phyloP scores from a whole-genome alignment of 164 flowering plant species.

The Stephania japonica region DNA sequence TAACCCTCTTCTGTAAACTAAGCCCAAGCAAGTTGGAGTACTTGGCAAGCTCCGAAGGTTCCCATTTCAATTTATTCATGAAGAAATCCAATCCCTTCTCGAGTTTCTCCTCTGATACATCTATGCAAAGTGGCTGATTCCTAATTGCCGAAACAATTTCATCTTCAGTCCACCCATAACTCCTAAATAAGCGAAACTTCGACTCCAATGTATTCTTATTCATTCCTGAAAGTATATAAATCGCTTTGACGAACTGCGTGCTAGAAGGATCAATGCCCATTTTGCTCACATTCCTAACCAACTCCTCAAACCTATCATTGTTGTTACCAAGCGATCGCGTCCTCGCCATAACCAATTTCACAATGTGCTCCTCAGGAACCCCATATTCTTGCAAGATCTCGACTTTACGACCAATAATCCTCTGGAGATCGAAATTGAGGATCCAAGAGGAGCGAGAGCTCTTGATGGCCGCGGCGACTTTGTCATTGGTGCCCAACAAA shows the following conservation, averaged over 20 bases:
- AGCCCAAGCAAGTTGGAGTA: background rate
- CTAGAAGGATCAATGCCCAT: slow-evolving; percentile 5
- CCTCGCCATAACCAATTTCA: background rate
- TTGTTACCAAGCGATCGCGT: background rate
- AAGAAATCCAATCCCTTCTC: slow-evolving; percentile 3
- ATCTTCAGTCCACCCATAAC: slow-evolving; percentile 8
- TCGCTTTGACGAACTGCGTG: background rate
- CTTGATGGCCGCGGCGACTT: background rate
- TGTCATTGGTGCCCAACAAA: background rate
- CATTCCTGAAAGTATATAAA: background rate
- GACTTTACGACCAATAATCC: background rate
- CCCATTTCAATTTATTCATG: slow-evolving; percentile 7
- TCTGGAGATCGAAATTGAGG: background rate
- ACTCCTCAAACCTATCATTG: background rate
- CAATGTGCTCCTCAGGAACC: background rate
- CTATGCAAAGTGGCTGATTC: slow-evolving; percentile 3
- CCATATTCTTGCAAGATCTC: background rate
- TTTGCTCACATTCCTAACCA: background rate
- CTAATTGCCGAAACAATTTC: slow-evolving; percentile 4
- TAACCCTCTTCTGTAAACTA: background rate
- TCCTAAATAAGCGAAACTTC: slow-evolving; percentile 5
- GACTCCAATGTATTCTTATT: background rate
- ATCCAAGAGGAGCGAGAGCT: background rate
- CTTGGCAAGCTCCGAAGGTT: background rate
- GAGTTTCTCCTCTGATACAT: slow-evolving; percentile 6